These are phyloP conservation scores for Aureobasidium musti DNA, from an alignment of 2,329 filamentous ascomycete genomes.

Conservation along the genomic window DNA sequence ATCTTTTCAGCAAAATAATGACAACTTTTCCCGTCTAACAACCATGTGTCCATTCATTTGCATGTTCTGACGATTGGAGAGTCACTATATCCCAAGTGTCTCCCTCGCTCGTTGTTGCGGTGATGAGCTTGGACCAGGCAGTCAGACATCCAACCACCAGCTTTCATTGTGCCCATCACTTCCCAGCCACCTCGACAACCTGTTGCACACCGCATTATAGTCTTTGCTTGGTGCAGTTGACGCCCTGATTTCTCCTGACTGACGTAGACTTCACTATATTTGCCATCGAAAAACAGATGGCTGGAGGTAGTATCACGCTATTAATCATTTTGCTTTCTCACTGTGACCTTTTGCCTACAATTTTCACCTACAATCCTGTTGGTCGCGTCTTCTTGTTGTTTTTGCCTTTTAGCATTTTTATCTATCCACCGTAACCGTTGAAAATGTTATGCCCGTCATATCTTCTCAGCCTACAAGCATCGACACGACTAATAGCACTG, in stretches of 20 bases:
- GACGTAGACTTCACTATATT: slow-evolving; percentile 25
- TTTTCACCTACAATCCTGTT: slow-evolving; percentile 4
- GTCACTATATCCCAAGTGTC: neutral
- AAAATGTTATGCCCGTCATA: slow-evolving; percentile 21
- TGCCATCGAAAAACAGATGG: slow-evolving; percentile 23
- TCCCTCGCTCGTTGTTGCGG: slow-evolving; percentile 9
- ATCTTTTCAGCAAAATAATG: slow-evolving; percentile 25
- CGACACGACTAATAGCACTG: slow-evolving; percentile 44
- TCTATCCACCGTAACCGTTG: slow-evolving; percentile 2
- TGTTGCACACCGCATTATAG: slow-evolving; percentile 27
- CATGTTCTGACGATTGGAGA: neutral
- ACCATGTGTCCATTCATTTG: neutral
- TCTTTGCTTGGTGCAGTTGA: slow-evolving; percentile 21
- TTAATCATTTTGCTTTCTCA: slow-evolving; percentile 23
- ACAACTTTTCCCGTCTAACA: slow-evolving; percentile 11
- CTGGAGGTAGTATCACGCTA: slow-evolving; percentile 22
- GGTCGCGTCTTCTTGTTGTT: slow-evolving; percentile 21
- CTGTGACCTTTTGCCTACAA: slow-evolving; percentile 1
- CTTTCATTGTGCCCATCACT: slow-evolving; percentile 19
- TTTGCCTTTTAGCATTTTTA: slow-evolving; percentile 20
- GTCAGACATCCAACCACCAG: slow-evolving; percentile 17
- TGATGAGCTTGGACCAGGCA: slow-evolving; percentile 21
- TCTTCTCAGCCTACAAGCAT: slow-evolving; percentile 7
- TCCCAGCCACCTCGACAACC: slow-evolving; percentile 27
- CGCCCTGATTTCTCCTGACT: slow-evolving; percentile 14